phyloP scores from a whole-genome alignment of 1,139 yeast genomes.

The Hemisphaericaspora xylanilytica region DNA sequence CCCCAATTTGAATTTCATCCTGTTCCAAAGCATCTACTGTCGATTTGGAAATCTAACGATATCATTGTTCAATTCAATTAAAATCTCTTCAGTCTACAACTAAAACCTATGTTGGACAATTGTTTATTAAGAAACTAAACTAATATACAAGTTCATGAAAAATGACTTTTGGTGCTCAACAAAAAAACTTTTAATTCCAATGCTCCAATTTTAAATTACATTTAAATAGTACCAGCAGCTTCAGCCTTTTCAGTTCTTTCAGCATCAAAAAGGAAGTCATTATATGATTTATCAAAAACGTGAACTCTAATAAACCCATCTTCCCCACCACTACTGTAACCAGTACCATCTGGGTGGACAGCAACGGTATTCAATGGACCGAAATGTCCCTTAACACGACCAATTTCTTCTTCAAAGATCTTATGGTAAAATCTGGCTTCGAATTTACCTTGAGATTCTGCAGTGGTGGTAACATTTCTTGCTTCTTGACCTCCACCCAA shows the following conservation, averaged over 20 bases:
- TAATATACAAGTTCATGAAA: constrained; percentile 3
- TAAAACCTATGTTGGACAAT: not conserved
- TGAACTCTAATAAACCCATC: constrained; percentile 97
- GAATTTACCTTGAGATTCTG: constrained; percentile 92
- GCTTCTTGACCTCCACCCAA: constrained; percentile 99
- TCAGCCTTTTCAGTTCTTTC: constrained; percentile 70
- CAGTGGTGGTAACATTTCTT: constrained; percentile 93
- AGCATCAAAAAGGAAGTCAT: constrained; percentile 88
- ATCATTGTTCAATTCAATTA: no score
- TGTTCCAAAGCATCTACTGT: no score
- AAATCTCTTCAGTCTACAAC: not conserved
- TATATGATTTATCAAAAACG: constrained; percentile 87
- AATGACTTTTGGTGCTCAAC: not conserved
- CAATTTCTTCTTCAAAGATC: constrained; percentile 91
- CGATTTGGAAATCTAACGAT: no score
- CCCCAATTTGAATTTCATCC: constrained; percentile 87
- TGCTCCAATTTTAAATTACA: not conserved
- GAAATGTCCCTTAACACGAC: constrained; percentile 97
- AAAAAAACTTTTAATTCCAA: not conserved
- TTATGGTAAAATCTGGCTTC: constrained; percentile 97
- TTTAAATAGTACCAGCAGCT: constrained; percentile 29
- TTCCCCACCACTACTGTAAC: constrained; percentile 96
- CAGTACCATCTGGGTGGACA: constrained; percentile 90
- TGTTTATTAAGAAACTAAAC: constrained; percentile 1
- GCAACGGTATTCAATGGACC: constrained; percentile 97